Base-by-base conservation (phyloP, 768 basidiomycete species). In the Pleurotus giganteus region DNA sequence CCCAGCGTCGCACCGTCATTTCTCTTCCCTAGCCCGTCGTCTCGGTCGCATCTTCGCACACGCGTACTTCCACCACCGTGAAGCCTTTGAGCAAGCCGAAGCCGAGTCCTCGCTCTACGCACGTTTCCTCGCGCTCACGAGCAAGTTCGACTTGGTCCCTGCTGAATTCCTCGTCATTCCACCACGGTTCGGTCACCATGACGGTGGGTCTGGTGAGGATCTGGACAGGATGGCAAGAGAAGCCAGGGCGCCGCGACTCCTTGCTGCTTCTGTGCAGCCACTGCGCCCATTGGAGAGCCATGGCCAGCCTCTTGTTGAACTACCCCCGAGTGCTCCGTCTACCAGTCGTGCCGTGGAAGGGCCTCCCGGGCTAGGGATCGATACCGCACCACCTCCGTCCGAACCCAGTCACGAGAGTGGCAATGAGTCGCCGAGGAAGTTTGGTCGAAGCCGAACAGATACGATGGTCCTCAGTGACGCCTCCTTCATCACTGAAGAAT, bases 41-140 rank as follows among this genome's bases (percentile, higher is more conserved):
- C 84, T 98, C 1, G 94, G 94, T 1, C 85, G 96, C 32, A 94
- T 98, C 58, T 98, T 99, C 65, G 91, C 92, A 0, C 96, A 99
- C 69, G 94, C 94, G 1, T 98, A 94, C 75, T 95, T 88, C 73
- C 92, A 94, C 67, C 94, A 96, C 69, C 87, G 91, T 59, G 94
- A 94, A 66, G 84, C 84, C 0, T 96, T 96, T 66, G 88, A 91
- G 61, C 89, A 91, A 66, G 88, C 88, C 27, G 93, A 95, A 71
- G 91, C 85, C 4, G 94, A 97, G 70, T 92, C 89, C 5, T 89
- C 89, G 0, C 76, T 97, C 2, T 95, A 96, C 65, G 87, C 88
- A 31, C 88, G 94, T 62, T 96, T 96, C 75, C 80, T 94, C 54
- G 87, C 86, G 9, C 82, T 96, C 55, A 88, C 89, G 6, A 77